Evolutionary conservation across 2,329 filamentous ascomycete genomes (phyloP).

Genomic region (Neodidymelliopsis sp.): DNA sequence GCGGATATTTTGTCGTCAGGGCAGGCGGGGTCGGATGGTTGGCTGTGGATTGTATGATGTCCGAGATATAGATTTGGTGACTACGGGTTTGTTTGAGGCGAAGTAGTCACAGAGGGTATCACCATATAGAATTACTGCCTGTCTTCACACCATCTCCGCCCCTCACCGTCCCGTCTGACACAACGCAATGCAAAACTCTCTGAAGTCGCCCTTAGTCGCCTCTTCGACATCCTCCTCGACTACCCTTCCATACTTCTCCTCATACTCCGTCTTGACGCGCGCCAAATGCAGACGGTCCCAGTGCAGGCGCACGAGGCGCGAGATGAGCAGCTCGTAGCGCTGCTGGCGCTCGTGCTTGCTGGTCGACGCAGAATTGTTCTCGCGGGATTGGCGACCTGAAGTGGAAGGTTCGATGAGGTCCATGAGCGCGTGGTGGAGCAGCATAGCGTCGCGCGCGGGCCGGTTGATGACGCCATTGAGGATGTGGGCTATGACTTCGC

Average conservation of each 20-base stretch:
- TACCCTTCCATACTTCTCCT: slow-evolving; percentile 75
- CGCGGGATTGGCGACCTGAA: slow-evolving; percentile 26
- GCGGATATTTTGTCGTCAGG: slow-evolving; percentile 39
- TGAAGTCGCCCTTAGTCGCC: slow-evolving; percentile 78
- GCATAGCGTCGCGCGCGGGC: slow-evolving; percentile 88
- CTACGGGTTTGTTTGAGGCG: too few relatives aligned
- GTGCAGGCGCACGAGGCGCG: slow-evolving; percentile 84
- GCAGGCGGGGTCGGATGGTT: slow-evolving; percentile 13
- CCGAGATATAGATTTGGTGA: too few relatives aligned
- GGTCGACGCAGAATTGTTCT: slow-evolving; percentile 24
- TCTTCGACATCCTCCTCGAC: slow-evolving; percentile 81
- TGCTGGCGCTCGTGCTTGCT: slow-evolving; percentile 58
- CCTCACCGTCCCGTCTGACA: slow-evolving; percentile 40
- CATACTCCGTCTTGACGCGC: slow-evolving; percentile 80
- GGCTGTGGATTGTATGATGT: slow-evolving; percentile 24
- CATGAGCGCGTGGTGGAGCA: slow-evolving; percentile 84
- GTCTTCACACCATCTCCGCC: background rate
- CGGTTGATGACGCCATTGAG: slow-evolving; percentile 97
- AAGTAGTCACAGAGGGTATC: too few relatives aligned
- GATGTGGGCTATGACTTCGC: slow-evolving; percentile 92
- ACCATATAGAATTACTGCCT: too few relatives aligned
- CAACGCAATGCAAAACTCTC: slow-evolving; percentile 75
- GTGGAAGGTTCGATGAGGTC: slow-evolving; percentile 57
- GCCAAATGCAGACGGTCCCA: slow-evolving; percentile 89
- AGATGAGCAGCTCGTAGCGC: slow-evolving; percentile 86